phyloP scores from a whole-genome alignment of 495 filamentous ascomycete genomes.

The Pseudoneurospora amorphoporcata region DNA sequence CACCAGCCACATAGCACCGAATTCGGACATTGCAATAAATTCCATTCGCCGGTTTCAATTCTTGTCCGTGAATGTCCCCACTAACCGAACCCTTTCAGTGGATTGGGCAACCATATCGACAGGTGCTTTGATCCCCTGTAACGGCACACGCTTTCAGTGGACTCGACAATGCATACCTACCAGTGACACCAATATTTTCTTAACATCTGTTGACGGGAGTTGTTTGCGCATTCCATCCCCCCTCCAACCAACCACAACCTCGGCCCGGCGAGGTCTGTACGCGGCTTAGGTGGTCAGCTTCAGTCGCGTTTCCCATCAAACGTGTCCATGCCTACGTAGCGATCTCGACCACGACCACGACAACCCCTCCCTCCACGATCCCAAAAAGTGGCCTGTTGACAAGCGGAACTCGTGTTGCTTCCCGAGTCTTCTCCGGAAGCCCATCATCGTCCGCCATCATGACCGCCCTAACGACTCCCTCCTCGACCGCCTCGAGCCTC shows the following conservation, averaged over 20 bases:
- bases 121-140: not conserved
- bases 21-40: not conserved
- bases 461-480: not conserved
- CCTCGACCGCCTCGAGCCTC: not conserved
- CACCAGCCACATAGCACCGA: not conserved
- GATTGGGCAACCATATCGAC: too few species aligned
- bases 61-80: not conserved
- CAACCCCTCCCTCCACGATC: not conserved
- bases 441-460: not conserved
- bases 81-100: not conserved
- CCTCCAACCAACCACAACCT: not conserved
- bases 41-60: not conserved
- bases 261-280: not conserved
- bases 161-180: not conserved
- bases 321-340: not conserved
- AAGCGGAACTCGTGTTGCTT: not conserved
- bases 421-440: not conserved
- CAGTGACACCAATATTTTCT: not conserved
- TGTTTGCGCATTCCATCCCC: not conserved
- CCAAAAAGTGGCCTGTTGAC: not conserved
- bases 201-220: too few species aligned
- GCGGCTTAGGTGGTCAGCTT: not conserved
- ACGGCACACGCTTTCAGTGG: not conserved
- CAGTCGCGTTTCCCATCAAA: not conserved
- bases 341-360: not conserved